Evolutionary conservation across 768 basidiomycete species (phyloP).

Genomic region (Daedaleopsis nitida): DNA sequence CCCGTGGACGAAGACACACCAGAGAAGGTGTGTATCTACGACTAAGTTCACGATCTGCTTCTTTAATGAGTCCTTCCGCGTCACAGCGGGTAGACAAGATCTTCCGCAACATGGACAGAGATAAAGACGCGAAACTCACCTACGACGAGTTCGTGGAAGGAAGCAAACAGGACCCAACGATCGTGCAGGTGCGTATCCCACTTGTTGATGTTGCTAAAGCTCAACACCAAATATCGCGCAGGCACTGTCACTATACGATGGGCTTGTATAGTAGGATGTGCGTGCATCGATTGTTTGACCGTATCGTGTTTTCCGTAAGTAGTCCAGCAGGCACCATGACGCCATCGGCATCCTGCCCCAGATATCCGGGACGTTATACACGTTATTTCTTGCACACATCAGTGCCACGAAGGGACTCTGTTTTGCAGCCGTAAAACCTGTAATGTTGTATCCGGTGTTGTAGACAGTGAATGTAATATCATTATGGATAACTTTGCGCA

Average conservation of each 20-base stretch:
- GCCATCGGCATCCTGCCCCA: not conserved
- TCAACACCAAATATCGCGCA: conserved; percentile 33
- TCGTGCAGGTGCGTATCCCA: conserved; percentile 76
- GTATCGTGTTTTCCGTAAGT: conserved; percentile 12
- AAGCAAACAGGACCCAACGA: conserved; percentile 98
- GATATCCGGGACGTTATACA: no score
- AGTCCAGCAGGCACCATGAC: not conserved
- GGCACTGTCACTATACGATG: conserved; percentile 95
- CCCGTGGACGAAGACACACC: conserved; percentile 99
- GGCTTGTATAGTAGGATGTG: conserved; percentile 62
- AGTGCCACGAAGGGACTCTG: conserved; percentile 14
- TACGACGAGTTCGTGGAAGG: conserved; percentile 99
- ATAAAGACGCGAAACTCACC: conserved; percentile 91
- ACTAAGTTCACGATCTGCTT: not conserved
- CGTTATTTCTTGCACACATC: conserved; percentile 1
- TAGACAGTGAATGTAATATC: conserved; percentile 20
- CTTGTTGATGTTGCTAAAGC: conserved; percentile 11
- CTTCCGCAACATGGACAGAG: conserved; percentile 94
- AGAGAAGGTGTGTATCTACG: conserved; percentile 70
- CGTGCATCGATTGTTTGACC: not conserved
- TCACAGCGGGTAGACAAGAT: conserved; percentile 97
- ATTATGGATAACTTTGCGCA: conserved; percentile 17
- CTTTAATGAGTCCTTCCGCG: not conserved
- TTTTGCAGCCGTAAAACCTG: conserved; percentile 13
- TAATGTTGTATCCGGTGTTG: conserved; percentile 13